phyloP scores from a whole-genome alignment of 768 basidiomycete species.

The Russula griseocarnosa region DNA sequence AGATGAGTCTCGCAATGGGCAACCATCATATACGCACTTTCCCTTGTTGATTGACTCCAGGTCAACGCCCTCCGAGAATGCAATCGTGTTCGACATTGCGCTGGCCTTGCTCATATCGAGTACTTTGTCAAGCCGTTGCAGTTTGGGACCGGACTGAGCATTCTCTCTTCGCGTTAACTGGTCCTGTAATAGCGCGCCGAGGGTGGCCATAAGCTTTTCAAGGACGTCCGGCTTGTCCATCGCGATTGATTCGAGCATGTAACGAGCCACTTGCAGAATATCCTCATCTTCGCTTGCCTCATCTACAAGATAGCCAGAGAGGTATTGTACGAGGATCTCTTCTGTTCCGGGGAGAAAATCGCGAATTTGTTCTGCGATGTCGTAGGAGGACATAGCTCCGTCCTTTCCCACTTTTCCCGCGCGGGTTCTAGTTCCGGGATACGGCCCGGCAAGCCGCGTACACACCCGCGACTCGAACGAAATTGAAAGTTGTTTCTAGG shows the following conservation, averaged over 20 bases:
- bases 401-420: too few relatives aligned
- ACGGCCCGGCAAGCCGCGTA: background rate
- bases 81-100: conserved; percentile 75
- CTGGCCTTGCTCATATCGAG: conserved; percentile 82
- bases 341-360: conserved; percentile 68
- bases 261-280: conserved; percentile 68
- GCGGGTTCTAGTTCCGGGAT: background rate
- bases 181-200: conserved; percentile 61
- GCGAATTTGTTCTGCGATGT: conserved; percentile 78
- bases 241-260: conserved; percentile 73
- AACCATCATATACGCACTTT: conserved; percentile 50
- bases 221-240: conserved; percentile 55
- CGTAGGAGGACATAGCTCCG: conserved; percentile 58
- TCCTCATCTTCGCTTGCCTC: conserved; percentile 88
- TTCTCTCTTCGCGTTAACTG: conserved; percentile 56
- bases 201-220: conserved; percentile 60
- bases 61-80: conserved; percentile 77
- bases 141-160: conserved; percentile 52
- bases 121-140: conserved; percentile 77
- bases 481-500: conserved; percentile 6
- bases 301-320: conserved; percentile 84
- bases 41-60: conserved; percentile 91
- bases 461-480: conserved; percentile 10
- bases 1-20: background rate
- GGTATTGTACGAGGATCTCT: conserved; percentile 80